phyloP scores from a whole-genome alignment of 2,329 filamentous ascomycete genomes.

The Pseudogymnoascus sp. region DNA sequence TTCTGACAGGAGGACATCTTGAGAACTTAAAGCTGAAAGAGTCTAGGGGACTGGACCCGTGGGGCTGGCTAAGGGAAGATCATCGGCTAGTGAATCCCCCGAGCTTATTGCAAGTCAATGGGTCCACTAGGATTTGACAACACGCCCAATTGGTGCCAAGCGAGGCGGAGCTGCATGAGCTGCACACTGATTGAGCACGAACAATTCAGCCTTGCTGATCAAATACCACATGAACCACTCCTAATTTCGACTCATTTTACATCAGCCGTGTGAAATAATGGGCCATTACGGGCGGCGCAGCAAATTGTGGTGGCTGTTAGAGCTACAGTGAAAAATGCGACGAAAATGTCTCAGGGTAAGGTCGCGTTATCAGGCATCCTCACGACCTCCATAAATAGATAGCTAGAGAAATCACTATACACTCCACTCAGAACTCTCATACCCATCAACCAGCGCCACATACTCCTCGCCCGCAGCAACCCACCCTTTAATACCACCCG shows the following conservation, averaged over 20 bases:
- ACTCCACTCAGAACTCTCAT: conserved; percentile 20
- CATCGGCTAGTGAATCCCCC: conserved; percentile 1
- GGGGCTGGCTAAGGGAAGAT: not conserved
- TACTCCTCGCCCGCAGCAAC: conserved; percentile 26
- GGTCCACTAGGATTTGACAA: not conserved
- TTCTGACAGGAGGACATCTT: not conserved
- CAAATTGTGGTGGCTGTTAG: not conserved
- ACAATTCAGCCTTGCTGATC: not conserved
- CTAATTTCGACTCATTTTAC: not conserved
- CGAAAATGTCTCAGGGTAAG: not conserved
- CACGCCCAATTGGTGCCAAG: not conserved
- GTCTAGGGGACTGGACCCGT: not conserved
- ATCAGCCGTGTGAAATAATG: not conserved
- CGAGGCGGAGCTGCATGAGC: not conserved
- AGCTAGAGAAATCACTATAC: not conserved
- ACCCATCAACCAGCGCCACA: conserved; percentile 27
- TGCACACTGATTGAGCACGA: not conserved
- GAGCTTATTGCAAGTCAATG: not conserved
- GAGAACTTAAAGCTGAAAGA: not conserved
- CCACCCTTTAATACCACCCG: conserved; percentile 32
- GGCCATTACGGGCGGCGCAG: not conserved
- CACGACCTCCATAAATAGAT: not conserved
- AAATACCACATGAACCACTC: not conserved
- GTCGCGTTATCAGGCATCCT: not conserved
- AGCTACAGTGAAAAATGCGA: not conserved